Evolutionary conservation across 2,329 filamentous ascomycete species (phyloP).

Genomic region (Septoria linicola): DNA sequence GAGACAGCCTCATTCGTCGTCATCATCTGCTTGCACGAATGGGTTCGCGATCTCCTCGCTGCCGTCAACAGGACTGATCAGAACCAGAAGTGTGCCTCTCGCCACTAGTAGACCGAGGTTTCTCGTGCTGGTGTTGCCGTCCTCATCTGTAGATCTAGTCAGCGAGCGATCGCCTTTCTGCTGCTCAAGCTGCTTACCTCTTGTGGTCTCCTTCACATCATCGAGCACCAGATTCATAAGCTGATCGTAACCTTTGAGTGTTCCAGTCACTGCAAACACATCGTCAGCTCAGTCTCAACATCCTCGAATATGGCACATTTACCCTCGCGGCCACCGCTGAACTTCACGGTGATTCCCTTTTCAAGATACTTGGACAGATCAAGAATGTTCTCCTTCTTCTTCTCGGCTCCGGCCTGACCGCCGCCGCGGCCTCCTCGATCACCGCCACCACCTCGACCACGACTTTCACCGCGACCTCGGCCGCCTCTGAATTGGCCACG

Average conservation of each 20-base stretch:
- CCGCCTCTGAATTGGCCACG: slow-evolving; percentile 54
- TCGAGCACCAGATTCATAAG: slow-evolving; percentile 98
- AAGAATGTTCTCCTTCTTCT: slow-evolving; percentile 98
- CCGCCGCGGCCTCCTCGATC: slow-evolving; percentile 37
- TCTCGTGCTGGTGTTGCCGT: slow-evolving; percentile 81
- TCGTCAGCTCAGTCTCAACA: slow-evolving; percentile 4
- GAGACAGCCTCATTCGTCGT: slow-evolving; percentile 24
- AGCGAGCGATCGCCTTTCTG: neutral
- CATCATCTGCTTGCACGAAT: slow-evolving; percentile 72
- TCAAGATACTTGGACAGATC: slow-evolving; percentile 96
- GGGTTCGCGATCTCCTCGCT: slow-evolving; percentile 96
- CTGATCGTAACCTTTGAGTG: slow-evolving; percentile 91
- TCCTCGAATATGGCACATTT: slow-evolving; percentile 3
- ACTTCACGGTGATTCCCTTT: slow-evolving; percentile 92
- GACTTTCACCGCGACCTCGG: slow-evolving; percentile 41
- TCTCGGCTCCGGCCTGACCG: slow-evolving; percentile 44
- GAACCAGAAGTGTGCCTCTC: slow-evolving; percentile 85
- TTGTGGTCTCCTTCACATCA: slow-evolving; percentile 84
- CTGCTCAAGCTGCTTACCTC: slow-evolving; percentile 58
- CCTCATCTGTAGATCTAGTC: slow-evolving; percentile 65
- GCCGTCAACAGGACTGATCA: slow-evolving; percentile 89
- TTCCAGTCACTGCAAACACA: slow-evolving; percentile 68
- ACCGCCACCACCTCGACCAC: slow-evolving; percentile 41
- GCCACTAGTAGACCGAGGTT: slow-evolving; percentile 84
- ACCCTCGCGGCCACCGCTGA: slow-evolving; percentile 93